Evolutionary conservation across 495 filamentous ascomycete species (phyloP), one percentile per base, ranked within the genome.

Genomic region (Penicillium paradoxum): DNA sequence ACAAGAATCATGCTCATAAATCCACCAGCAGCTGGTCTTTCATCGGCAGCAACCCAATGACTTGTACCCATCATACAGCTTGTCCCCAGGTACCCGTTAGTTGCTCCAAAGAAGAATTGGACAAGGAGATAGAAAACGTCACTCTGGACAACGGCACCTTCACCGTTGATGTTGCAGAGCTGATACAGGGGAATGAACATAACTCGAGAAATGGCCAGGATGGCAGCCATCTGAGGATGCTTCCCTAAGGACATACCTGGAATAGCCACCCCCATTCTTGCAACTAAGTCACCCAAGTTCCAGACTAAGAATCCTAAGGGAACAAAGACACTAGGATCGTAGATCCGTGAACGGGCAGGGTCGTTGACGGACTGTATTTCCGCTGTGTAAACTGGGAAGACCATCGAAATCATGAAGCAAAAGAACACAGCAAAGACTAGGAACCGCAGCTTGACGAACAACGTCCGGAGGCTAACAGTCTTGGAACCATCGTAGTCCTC

Each of bases 1-100:
- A 96, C 88, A 33, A 97, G 77, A 71, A 86, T 88, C 59, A 95
- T 63, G 8, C 88, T 88, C 93, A 98, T 97, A 58, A 97, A 97
- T 6, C 88, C 90, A 30, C 93, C 93, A 7, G 90, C 84, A 15
- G 90, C 89, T 73, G 96, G 90, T 24, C 85, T 78, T 70, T 97
- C 92, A 2, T 83, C 80, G 6, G 81, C 81, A 5, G 82, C 83
- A 17, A 97, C 91, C 78, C 80, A 90, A 54, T 84, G 79, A 0
- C 80, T 82, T 0, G 90, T 86, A 1, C 85, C 88, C 84, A 97
- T 95, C 93, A 99, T 97, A 66, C 83, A 87, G 55, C 77, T 83
- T 37, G 84, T 86, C 3, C 86, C 87, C 8, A 99, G 53, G 78
- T 85, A 97, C 3, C 93, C 93, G 64, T 91, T 97, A 8, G 83